Base-by-base conservation (phyloP, 106 monocot genomes). In the Allium cepa region DNA sequence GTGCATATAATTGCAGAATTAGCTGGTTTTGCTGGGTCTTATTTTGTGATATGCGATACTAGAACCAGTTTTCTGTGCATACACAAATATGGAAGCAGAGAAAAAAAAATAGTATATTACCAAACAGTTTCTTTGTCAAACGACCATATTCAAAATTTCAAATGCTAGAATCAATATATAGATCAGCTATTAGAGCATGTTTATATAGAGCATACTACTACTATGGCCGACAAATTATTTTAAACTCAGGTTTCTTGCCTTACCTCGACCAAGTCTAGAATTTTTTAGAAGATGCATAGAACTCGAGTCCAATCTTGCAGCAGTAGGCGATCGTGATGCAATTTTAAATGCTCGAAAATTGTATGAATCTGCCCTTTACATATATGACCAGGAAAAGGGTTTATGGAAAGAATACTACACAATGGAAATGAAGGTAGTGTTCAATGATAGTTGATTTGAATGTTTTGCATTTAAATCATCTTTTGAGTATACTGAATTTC, bases 221-320 rank as follows among this genome's bases (percentile, higher is more conserved):
- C 36, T 36, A 36, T 71, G 59, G 14, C 59, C 49, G 60, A 72
- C 47, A 56, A 3, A 51, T 63, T 56, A 7, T 48, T 9, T 28
- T 8, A 26, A 52, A 10, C 71, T 51, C 88, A 97, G 96, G 69
- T 86, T 97, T 70, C 78, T 97, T 11, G 73, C 86, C 60, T 79
- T 97, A 70, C 92, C 96, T 22, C 92, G 53, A 77, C 96, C 92
- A 62, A 84, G 86, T 51, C 78, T 89, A 47, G 58, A 71, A 59
- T 77, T 97, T 52, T 87, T 86, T 46, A 86, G 70, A 62, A 65
- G 75, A 1, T 97, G 96, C 81, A 89, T 97, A 57, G 82, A 88
- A 48, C 66, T 92, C 18, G 96, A 97, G 72, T 64, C 69, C 59
- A 97, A 89, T 72, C 84, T 92, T 26, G 78, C 70, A 10, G 78